Evolutionary conservation across 805 yeast species (phyloP), one percentile per base, ranked within the genome.

Genomic region (Wickerhamomyces bovis): DNA sequence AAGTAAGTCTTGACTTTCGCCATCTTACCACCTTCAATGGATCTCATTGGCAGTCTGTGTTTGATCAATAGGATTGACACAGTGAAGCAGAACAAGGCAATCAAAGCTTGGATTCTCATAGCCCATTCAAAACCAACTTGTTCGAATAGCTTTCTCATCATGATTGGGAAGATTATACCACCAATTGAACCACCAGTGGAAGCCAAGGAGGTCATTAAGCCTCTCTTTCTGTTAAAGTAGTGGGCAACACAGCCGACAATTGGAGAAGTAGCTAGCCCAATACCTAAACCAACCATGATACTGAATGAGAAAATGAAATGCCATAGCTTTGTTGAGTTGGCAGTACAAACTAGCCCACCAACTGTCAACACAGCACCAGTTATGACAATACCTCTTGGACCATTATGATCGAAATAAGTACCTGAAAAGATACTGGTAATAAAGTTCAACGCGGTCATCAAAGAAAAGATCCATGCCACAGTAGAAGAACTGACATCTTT

Each of bases 381-480:
- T 7, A 67, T 48, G 52, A 80, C 56, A 2, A 80, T 71, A 8
- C 53, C 44, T 39, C 64, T 66, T 20, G 76, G 67, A 2, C 85
- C 85, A 42, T 71, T 68, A 48, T 72, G 63, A 54, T 80, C 86
- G 54, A 80, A 80, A 13, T 76, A 65, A 10, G 80, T 76, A 2
- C 86, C 89, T 10, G 76, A 70, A 23, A 79, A 61, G 28, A 78
- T 67, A 8, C 80, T 75, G 2, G 75, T 66, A 13, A 71, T 60
- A 55, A 75, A 78, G 11, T 76, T 66, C 25, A 80, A 58, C 28
- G 76, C 72, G 47, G 75, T 61, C 58, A 71, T 77, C 23, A 82
- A 61, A 1, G 88, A 80, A 53, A 83, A 83, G 26, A 83, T 73
- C 87, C 88, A 80, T 5, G 85, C 75, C 6, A 80, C 69, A 2